Conservation (phyloP, 2,329 filamentous ascomycete genomes). For the Trichophaea hybrida region DNA sequence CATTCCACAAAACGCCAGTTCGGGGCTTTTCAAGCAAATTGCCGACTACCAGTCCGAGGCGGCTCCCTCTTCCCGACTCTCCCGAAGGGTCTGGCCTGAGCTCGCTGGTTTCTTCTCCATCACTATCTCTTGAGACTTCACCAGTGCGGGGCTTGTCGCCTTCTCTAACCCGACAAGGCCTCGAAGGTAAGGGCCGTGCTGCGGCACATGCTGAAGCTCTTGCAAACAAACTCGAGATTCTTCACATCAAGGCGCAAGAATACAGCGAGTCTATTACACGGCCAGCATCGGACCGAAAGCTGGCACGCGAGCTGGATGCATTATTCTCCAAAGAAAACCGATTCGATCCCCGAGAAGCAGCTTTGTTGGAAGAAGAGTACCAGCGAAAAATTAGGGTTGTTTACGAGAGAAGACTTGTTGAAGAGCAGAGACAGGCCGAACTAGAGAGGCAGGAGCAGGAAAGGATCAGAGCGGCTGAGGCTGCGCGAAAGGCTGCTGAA, state of each 20-base stretch:
- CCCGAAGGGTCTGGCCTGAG: neutral
- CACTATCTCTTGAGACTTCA: neutral
- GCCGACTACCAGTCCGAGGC: neutral
- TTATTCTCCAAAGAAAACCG: slow-evolving; percentile 19
- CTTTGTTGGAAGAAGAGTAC: slow-evolving; percentile 16
- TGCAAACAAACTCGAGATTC: neutral
- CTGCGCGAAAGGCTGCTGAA: slow-evolving; percentile 15
- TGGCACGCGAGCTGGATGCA: slow-evolving; percentile 15
- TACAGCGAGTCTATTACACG: slow-evolving; percentile 19
- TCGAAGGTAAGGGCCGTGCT: neutral
- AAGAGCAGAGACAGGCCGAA: slow-evolving; percentile 9
- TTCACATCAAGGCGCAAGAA: slow-evolving; percentile 20
- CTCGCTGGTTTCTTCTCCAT: neutral
- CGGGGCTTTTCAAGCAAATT: neutral
- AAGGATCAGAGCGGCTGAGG: slow-evolving; percentile 11
- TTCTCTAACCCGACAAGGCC: neutral
- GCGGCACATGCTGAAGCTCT: neutral
- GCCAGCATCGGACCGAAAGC: slow-evolving; percentile 6
- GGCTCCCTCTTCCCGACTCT: slow-evolving; percentile 1
- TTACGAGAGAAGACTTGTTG: slow-evolving; percentile 12
- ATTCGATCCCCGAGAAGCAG: slow-evolving; percentile 18
- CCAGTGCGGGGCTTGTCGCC: neutral
- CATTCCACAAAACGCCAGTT: neutral
- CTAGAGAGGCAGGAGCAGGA: slow-evolving; percentile 13
- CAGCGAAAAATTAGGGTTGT: slow-evolving; percentile 17